A percentile compares a stretch with the other conserved stretches of the same genome.
These are phyloP conservation scores for Plectosphaerella cucumerina DNA, from an alignment of 2,329 filamentous ascomycete genomes.

Conservation along the genomic window DNA sequence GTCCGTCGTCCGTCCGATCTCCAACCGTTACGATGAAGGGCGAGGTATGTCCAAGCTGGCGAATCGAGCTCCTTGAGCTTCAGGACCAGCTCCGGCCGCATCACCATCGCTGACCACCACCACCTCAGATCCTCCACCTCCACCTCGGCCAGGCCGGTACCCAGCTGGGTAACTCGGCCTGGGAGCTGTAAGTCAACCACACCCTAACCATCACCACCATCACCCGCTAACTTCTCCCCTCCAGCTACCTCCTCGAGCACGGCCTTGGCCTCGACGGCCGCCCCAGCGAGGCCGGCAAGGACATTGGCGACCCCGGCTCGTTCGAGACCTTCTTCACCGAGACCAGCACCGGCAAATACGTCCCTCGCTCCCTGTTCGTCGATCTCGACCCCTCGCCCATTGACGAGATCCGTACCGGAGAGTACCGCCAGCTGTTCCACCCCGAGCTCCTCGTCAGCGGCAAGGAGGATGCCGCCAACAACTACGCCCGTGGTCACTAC, in stretches of 20 bases:
- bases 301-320: constrained; percentile 57
- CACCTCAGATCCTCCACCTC: constrained; percentile 54
- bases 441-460: constrained; percentile 68
- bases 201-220: background rate
- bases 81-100: background rate
- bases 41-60: constrained; percentile 40
- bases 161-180: constrained; percentile 71
- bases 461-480: constrained; percentile 75
- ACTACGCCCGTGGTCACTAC: constrained; percentile 74
- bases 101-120: background rate
- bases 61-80: background rate
- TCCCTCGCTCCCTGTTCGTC: constrained; percentile 68
- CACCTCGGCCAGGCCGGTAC: constrained; percentile 66
- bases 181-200: constrained; percentile 61
- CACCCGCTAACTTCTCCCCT: constrained; percentile 2
- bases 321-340: constrained; percentile 73
- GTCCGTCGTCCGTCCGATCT: constrained; percentile 14
- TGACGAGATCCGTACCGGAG: constrained; percentile 67
- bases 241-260: constrained; percentile 69
- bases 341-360: constrained; percentile 67
- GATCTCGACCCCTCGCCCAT: constrained; percentile 70
- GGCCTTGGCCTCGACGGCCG: constrained; percentile 63
- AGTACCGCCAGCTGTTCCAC: constrained; percentile 67
- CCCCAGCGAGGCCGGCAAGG: constrained; percentile 54
- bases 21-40: constrained; percentile 46